These are phyloP conservation scores for Gaertneriomyces semiglobifer DNA, from an alignment of 192 early-diverging fungal species.

Conservation along the genomic window DNA sequence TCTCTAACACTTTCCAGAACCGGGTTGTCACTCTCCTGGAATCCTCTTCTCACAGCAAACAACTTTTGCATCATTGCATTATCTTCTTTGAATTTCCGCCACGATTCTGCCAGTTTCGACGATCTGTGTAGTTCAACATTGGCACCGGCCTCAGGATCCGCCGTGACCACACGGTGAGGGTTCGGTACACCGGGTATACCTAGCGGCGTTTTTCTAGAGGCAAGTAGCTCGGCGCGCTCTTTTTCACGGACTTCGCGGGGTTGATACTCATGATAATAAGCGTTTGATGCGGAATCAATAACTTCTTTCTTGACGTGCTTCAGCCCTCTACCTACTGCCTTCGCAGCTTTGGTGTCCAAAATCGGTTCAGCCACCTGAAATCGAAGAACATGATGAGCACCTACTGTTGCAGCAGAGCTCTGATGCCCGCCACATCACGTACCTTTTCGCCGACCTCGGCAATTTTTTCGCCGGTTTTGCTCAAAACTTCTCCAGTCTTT, in stretches of 20 bases:
- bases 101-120: conserved; percentile 81
- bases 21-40: conserved; percentile 89
- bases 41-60: conserved; percentile 69
- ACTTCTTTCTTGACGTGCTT: conserved; percentile 42
- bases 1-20: conserved; percentile 76
- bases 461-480: conserved; percentile 38
- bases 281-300: conserved; percentile 25
- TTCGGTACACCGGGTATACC: conserved; percentile 27
- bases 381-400: neutral
- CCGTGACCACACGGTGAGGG: conserved; percentile 31
- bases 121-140: conserved; percentile 83
- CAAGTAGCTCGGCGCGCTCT: conserved; percentile 23
- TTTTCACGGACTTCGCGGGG: conserved; percentile 43
- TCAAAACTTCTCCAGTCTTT: conserved; percentile 67
- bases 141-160: conserved; percentile 42
- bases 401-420: neutral
- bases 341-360: conserved; percentile 50
- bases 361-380: conserved; percentile 54
- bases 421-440: neutral
- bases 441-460: conserved; percentile 40
- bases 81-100: conserved; percentile 88
- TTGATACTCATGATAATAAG: conserved; percentile 46
- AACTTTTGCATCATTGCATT: conserved; percentile 82
- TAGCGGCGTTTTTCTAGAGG: conserved; percentile 6
- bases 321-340: conserved; percentile 43